A percentile compares a stretch with the other conserved stretches of the same genome.
Evolutionary conservation across 768 basidiomycete species (phyloP).

Genomic region (Pleurotus platypus): DNA sequence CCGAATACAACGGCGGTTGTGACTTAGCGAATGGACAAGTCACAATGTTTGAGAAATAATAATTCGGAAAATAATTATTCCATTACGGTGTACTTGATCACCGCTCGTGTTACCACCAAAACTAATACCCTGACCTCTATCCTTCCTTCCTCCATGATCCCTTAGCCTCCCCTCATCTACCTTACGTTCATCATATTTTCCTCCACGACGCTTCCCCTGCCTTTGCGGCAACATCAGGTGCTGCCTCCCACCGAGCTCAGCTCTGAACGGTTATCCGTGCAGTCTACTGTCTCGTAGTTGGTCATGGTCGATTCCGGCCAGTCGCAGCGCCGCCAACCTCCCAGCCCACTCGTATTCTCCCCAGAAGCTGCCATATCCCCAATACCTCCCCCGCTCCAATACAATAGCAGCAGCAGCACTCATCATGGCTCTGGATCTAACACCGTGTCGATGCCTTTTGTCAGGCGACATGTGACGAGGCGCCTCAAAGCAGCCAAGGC

Average conservation of each 20-base stretch:
- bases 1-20: background rate
- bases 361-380: constrained; percentile 61
- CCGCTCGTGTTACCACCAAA: constrained; percentile 7
- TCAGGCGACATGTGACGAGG: constrained; percentile 88
- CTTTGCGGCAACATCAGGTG: constrained; percentile 15
- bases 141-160: constrained; percentile 18
- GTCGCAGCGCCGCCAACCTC: constrained; percentile 54
- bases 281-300: constrained; percentile 14
- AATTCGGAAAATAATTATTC: background rate
- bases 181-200: constrained; percentile 16
- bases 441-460: constrained; percentile 89
- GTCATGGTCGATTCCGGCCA: constrained; percentile 49
- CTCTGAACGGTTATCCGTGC: constrained; percentile 9
- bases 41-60: background rate
- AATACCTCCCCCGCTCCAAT: constrained; percentile 40
- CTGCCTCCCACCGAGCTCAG: constrained; percentile 6
- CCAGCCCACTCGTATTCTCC: constrained; percentile 79
- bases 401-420: constrained; percentile 29
- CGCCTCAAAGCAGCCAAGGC: constrained; percentile 92
- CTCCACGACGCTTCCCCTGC: constrained; percentile 10
- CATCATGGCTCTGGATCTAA: constrained; percentile 54
- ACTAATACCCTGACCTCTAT: constrained; percentile 6
- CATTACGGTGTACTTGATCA: constrained; percentile 1
- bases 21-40: background rate
- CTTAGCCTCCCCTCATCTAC: constrained; percentile 21